Base-by-base conservation (phyloP, 345 rosid genomes). In the Sisymbrium irio region DNA sequence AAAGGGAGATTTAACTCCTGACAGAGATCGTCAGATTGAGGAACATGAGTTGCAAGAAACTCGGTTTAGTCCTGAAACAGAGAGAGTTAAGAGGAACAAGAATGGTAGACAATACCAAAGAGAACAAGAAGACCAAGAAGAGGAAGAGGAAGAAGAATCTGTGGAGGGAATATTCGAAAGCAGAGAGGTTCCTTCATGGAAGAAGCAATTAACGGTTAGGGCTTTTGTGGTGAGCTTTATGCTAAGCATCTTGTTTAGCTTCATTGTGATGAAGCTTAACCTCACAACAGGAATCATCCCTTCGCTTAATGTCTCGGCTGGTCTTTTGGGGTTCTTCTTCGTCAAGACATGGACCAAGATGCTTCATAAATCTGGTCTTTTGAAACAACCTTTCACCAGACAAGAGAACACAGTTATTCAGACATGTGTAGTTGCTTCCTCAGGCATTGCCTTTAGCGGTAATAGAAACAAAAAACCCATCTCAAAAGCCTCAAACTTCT, bases 361-460 rank as follows among this genome's bases (percentile, higher is more conserved):
- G 62, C 90, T 93, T 32, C 55, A 69, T 9, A 78, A 78, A 60
- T 37, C 71, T 55, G 93, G 97, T 3, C 41, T 78, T 49, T 69
- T 93, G 69, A 86, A 81, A 67, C 95, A 88, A 64, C 93, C 95
- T 12, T 93, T 90, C 76, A 88, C 98, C 0, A 74, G 97, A 54
- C 98, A 93, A 73, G 95, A 92, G 73, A 92, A 88, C 25, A 90
- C 97, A 3, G 95, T 92, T 67, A 85, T 92, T 49, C 97, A 92
- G 62, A 92, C 97, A 3, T 89, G 92, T 66, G 86, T 89, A 1
- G 97, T 92, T 60, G 98, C 98, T 25, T 90, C 98, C 19, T 90
- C 97, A 3, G 98, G 98, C 58, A 93, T 93, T 62, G 98, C 98
- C 35, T 93, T 90, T 73, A 93, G 98, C 87, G 86, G 97, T 93